A percentile compares a stretch with the other conserved stretches of the same genome.
These are phyloP conservation scores for Eucalyptus sp. DNA, from an alignment of 345 rosid species.

Conservation along the genomic window DNA sequence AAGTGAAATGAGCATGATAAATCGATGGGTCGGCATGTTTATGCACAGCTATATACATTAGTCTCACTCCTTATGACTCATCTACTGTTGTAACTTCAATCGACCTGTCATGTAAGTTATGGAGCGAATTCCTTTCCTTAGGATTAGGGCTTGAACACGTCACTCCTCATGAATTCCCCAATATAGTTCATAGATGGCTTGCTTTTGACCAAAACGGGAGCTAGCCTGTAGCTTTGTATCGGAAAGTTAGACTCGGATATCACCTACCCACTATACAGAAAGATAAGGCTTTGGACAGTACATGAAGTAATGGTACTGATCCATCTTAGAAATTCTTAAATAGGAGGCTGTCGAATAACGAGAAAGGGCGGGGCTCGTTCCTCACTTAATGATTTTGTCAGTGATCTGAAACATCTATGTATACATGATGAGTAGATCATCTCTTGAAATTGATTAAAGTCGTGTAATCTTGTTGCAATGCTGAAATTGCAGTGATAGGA, in stretches of 20 bases:
- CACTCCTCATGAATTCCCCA: neutral
- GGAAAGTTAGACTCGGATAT: neutral
- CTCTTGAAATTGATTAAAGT: neutral
- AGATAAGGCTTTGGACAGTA: neutral
- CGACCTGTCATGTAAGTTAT: neutral
- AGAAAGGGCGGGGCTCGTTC: neutral
- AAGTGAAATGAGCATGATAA: neutral
- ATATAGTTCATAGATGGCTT: neutral
- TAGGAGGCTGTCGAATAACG: neutral
- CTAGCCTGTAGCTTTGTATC: neutral
- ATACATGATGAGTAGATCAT: neutral
- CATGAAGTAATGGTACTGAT: neutral
- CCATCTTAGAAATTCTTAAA: neutral
- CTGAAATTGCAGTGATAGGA: slow-evolving; percentile 39
- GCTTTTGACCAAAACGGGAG: neutral
- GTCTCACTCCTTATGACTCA: neutral
- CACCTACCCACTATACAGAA: neutral
- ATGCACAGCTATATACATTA: neutral
- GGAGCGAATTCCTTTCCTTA: neutral
- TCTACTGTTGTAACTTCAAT: neutral
- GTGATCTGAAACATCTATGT: neutral
- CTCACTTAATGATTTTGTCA: neutral
- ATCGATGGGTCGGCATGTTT: neutral
- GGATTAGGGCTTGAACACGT: neutral
- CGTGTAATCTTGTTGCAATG: neutral